Conservation (phyloP, 1,284 basidiomycete species). For the Leccinum olivaceoglutinosum region DNA sequence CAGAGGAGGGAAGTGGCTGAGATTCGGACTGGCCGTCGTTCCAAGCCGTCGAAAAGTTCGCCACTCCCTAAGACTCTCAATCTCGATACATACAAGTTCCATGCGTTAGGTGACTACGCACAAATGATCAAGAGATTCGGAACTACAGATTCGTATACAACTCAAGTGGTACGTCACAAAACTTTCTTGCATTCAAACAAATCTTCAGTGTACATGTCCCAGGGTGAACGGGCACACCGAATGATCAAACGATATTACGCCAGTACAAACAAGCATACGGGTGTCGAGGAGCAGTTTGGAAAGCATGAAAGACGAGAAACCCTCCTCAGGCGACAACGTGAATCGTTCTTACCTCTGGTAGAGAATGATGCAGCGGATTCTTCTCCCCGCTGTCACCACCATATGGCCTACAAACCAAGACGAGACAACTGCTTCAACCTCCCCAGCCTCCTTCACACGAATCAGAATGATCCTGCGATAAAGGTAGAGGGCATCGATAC, state of each 20-base stretch:
- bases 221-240: background rate
- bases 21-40: background rate
- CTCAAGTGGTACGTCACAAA: background rate
- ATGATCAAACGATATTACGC: background rate
- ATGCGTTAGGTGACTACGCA: background rate
- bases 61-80: background rate
- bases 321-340: background rate
- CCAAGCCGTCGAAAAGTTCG: background rate
- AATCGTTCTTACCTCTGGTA: background rate
- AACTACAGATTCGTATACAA: background rate
- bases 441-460: background rate
- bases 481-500: background rate
- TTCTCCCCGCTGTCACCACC: background rate
- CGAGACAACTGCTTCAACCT: background rate
- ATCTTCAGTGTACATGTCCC: background rate
- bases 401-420: background rate
- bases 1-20: background rate
- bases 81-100: slow-evolving; percentile 4
- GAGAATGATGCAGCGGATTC: background rate
- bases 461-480: background rate
- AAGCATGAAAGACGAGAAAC: background rate
- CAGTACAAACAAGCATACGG: background rate
- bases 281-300: background rate
- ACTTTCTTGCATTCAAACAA: background rate
- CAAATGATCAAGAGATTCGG: background rate